These are phyloP conservation scores for Tremellales sp. DNA, from an alignment of 1,284 basidiomycete species.

Conservation along the genomic window DNA sequence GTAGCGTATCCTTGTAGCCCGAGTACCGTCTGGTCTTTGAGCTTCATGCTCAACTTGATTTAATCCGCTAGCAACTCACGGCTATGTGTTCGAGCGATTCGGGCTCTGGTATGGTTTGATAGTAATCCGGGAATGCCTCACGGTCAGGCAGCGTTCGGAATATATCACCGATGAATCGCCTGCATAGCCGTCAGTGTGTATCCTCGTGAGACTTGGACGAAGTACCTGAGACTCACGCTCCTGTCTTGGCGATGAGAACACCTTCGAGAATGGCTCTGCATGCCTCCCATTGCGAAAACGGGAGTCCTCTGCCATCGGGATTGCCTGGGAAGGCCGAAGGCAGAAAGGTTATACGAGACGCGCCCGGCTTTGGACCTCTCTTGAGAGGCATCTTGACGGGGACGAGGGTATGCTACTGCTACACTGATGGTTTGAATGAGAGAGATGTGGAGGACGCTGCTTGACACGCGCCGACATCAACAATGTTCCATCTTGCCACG, in stretches of 20 bases:
- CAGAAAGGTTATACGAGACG: background rate
- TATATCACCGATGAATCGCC: conserved; percentile 33
- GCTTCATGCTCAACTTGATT: background rate
- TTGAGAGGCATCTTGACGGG: background rate
- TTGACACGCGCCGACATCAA: no score
- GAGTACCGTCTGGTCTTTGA: conserved; percentile 24
- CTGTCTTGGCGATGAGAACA: conserved; percentile 40
- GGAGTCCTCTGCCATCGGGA: conserved; percentile 26
- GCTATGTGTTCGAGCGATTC: conserved; percentile 43
- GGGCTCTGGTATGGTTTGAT: conserved; percentile 44
- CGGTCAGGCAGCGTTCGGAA: conserved; percentile 42
- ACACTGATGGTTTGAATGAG: no score
- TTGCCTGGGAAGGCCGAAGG: conserved; percentile 29
- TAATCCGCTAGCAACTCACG: conserved; percentile 20
- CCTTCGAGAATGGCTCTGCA: conserved; percentile 38
- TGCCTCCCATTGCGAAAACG: conserved; percentile 31
- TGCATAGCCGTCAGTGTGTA: conserved; percentile 7
- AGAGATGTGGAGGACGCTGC: no score
- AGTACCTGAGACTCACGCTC: conserved; percentile 41
- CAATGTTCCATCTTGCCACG: no score
- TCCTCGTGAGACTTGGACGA: background rate
- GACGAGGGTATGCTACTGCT: no score
- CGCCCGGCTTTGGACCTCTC: background rate
- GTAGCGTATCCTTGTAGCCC: conserved; percentile 23
- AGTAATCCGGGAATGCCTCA: conserved; percentile 41